Conservation (phyloP, 768 basidiomycete species). For the Suillus sp. region DNA sequence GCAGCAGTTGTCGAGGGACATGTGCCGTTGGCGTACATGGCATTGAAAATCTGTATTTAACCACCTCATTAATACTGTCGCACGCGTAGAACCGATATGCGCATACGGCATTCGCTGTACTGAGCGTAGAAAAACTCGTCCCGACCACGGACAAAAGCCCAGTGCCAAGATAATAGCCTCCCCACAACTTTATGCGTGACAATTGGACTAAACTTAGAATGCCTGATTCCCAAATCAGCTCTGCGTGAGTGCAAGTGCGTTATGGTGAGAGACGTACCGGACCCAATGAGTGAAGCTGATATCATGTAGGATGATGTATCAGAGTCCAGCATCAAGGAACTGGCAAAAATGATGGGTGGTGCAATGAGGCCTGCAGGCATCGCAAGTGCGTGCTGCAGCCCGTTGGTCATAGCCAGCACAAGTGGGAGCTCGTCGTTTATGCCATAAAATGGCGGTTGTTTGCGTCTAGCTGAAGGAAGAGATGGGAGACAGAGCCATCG, state of each 20-base stretch:
- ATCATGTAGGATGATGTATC: constrained; percentile 74
- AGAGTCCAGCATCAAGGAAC: constrained; percentile 57
- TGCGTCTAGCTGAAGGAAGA: constrained; percentile 47
- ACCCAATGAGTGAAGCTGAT: constrained; percentile 79
- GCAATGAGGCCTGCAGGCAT: constrained; percentile 86
- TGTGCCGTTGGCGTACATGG: constrained; percentile 78
- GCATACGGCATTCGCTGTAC: constrained; percentile 67
- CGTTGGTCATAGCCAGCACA: constrained; percentile 69
- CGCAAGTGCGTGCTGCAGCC: constrained; percentile 75
- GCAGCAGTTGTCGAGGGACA: constrained; percentile 60
- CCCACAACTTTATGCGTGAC: constrained; percentile 63
- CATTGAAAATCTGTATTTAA: constrained; percentile 59
- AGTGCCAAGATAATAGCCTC: constrained; percentile 73
- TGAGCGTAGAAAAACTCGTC: constrained; percentile 77
- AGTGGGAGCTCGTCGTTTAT: constrained; percentile 74
- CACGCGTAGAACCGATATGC: neutral
- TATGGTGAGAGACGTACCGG: constrained; percentile 48
- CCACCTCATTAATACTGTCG: neutral
- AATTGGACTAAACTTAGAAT: constrained; percentile 80
- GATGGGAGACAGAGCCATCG: constrained; percentile 70
- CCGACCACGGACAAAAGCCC: constrained; percentile 82
- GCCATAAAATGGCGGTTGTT: constrained; percentile 72
- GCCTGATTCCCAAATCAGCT: constrained; percentile 42
- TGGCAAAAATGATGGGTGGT: constrained; percentile 80
- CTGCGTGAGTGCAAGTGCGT: neutral